Conservation (phyloP, 768 basidiomycete species). For the Collybia sordida region DNA sequence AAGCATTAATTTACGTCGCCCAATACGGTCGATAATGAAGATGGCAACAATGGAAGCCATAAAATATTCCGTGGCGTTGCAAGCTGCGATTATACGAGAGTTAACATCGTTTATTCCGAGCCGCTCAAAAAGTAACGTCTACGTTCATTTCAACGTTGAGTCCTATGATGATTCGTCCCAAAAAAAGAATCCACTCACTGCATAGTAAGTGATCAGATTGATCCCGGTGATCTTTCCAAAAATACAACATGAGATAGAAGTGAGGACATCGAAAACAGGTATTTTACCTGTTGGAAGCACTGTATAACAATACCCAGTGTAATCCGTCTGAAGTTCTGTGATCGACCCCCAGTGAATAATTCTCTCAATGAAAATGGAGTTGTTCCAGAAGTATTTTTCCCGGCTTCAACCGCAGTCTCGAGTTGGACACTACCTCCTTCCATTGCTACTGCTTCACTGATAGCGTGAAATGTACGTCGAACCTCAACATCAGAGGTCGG, state of each 20-base stretch:
- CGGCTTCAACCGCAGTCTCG: too few species aligned
- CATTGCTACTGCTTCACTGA: conserved; percentile 49
- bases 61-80: conserved; percentile 72
- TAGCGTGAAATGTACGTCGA: conserved; percentile 51
- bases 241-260: background rate
- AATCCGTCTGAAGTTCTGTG: conserved; percentile 62
- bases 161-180: background rate
- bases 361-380: conserved; percentile 44
- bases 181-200: conserved; percentile 16
- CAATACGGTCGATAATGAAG: conserved; percentile 68
- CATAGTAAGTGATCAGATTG: conserved; percentile 64
- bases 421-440: conserved; percentile 24
- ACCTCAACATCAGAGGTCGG: conserved; percentile 44
- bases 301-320: conserved; percentile 56
- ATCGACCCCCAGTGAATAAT: conserved; percentile 52
- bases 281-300: conserved; percentile 57
- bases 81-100: conserved; percentile 62
- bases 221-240: conserved; percentile 51
- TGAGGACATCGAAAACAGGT: background rate
- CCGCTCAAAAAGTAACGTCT: conserved; percentile 56
- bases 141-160: conserved; percentile 10
- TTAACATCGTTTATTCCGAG: conserved; percentile 59
- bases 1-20: conserved; percentile 71
- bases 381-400: background rate
- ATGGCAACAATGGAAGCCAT: conserved; percentile 73